These are phyloP conservation scores for Candida albicans DNA, from an alignment of 1,139 yeast species.

Conservation along the genomic window DNA sequence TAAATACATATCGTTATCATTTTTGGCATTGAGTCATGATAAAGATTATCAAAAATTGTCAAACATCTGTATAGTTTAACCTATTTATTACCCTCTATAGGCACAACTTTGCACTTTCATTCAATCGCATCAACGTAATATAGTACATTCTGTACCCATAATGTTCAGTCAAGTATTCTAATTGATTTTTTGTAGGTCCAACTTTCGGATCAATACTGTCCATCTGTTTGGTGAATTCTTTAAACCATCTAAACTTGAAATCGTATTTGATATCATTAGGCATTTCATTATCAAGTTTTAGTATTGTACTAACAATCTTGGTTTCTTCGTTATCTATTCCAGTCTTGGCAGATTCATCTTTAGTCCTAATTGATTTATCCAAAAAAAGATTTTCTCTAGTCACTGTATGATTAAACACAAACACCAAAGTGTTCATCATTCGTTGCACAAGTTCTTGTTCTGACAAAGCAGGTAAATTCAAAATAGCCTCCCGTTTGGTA, in stretches of 20 bases:
- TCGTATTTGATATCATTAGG: constrained; percentile 35
- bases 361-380: constrained; percentile 19
- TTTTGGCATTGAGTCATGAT: too few relatives aligned
- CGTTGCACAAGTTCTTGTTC: constrained; percentile 23
- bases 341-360: constrained; percentile 20
- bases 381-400: constrained; percentile 15
- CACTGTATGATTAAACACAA: constrained; percentile 42
- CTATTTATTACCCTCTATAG: constrained; percentile 16
- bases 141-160: constrained; percentile 33
- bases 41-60: neutral
- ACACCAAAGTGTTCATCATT: constrained; percentile 34
- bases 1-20: too few relatives aligned
- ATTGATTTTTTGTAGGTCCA: constrained; percentile 11
- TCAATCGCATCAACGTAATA: constrained; percentile 32
- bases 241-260: constrained; percentile 29
- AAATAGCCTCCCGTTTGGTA: constrained; percentile 16
- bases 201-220: constrained; percentile 9
- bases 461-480: constrained; percentile 12
- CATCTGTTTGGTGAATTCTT: constrained; percentile 12
- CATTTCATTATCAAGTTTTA: constrained; percentile 29
- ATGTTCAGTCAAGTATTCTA: constrained; percentile 12
- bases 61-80: too few relatives aligned
- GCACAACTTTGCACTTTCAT: constrained; percentile 32
- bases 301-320: constrained; percentile 28
- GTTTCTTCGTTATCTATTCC: constrained; percentile 26